Evolutionary conservation across 768 basidiomycete species (phyloP), one percentile per base, ranked within the genome.

Genomic region (Phylloporus arenicola): DNA sequence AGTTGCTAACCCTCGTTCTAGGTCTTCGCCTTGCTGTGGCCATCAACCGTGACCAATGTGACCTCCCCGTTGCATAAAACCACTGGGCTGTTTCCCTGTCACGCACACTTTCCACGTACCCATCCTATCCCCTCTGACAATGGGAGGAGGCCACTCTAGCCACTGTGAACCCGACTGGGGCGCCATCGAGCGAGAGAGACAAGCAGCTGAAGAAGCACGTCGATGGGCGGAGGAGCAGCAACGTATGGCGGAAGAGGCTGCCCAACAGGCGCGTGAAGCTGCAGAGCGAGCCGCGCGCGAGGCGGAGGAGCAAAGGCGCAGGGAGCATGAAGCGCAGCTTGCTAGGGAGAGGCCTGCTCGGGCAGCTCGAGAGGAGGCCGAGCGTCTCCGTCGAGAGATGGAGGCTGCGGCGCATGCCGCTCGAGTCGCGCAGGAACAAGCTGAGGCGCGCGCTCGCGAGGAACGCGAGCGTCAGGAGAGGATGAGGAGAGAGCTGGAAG

Each of bases 81-180:
- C 25, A n/a, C 41, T 0, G 41, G 27, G 24, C 24, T 9, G n/a
- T 14, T 6, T n/a, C 25, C 16, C 19, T 14, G 10, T 8, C 27
- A 33, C 5, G 12, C 33, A 4, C 10, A 24, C 37, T 22, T 41
- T 46, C 16, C 20, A 35, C 34, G 19, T 5, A 7, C 8, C 31
- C 25, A 22, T 14, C 40, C 20, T 16, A 6, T 9, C 25, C 24
- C 0, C 17, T 5, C 10, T 25, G 22, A 41, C 50, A 14, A 68
- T 68, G 64, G 65, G 65, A 12, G 64, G 58, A 17, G 52, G 54
- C 10, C 57, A 61, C n/a, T 65, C 65, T 10, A 58, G 35, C 20
- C 58, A 65, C 25, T 47, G 41, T 4, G 60, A 61, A 43, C 64
- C 57, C 1, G 51, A 59, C 10, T 63, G 65, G 57, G 47, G 27